These are phyloP conservation scores for Centaurea solstitialis DNA, from an alignment of 129 eudicot species.

Conservation along the genomic window DNA sequence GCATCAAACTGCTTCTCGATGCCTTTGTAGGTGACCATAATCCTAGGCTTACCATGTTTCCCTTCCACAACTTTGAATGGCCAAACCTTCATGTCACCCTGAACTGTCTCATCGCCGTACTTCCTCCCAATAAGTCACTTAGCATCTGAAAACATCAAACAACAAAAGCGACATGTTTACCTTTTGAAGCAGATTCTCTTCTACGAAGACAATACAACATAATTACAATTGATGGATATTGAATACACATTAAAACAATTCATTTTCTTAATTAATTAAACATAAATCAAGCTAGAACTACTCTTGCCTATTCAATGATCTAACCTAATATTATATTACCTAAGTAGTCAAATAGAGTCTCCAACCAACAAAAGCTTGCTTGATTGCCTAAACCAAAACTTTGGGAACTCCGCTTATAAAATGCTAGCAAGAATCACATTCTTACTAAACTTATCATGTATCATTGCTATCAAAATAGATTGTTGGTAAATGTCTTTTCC, in stretches of 20 bases:
- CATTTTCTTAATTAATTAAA: background rate
- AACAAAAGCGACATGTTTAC: background rate
- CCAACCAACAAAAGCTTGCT: background rate
- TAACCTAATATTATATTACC: background rate
- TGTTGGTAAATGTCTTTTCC: too few species aligned
- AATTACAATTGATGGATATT: background rate
- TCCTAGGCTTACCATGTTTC: conserved; percentile 50
- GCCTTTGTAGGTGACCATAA: conserved; percentile 40
- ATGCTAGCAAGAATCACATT: too few species aligned
- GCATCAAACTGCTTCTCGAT: conserved; percentile 41
- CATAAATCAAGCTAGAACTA: background rate
- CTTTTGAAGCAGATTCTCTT: background rate
- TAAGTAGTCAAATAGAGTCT: background rate
- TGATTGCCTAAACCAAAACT: too few species aligned
- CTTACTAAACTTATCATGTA: too few species aligned
- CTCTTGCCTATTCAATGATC: background rate
- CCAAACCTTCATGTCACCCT: conserved; percentile 52
- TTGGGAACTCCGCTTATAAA: too few species aligned
- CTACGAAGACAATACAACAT: background rate
- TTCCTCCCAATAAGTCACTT: conserved; percentile 59
- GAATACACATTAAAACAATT: background rate
- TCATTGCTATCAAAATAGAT: background rate
- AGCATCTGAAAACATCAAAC: conserved; percentile 24
- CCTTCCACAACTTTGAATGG: conserved; percentile 54
- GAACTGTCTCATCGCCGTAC: conserved; percentile 45